Evolutionary conservation across 169 alveolate species (phyloP).

Genomic region (Babesia bigemina): DNA sequence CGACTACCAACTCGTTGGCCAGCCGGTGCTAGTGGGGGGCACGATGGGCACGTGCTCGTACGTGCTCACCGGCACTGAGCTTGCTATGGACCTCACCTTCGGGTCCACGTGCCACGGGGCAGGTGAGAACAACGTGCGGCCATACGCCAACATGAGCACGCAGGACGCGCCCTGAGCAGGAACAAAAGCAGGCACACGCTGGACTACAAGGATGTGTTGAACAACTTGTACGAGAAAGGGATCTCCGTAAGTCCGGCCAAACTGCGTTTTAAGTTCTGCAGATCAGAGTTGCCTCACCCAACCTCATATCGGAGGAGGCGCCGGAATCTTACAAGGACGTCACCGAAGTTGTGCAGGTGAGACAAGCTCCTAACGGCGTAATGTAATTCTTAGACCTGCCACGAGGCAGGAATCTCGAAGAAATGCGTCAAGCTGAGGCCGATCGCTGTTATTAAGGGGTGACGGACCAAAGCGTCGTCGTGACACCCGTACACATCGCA

Average conservation of each 20-base stretch:
- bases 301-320: slow-evolving; percentile 88
- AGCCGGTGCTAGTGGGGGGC: slow-evolving; percentile 90
- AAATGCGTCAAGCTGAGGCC: slow-evolving; percentile 85
- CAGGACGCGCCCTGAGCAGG: slow-evolving; percentile 78
- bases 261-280: neutral
- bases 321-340: slow-evolving; percentile 90
- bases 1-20: slow-evolving; percentile 85
- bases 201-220: slow-evolving; percentile 75
- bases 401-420: slow-evolving; percentile 86
- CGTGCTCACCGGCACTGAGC: slow-evolving; percentile 86
- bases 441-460: slow-evolving; percentile 89
- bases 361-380: neutral
- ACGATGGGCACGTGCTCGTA: slow-evolving; percentile 89
- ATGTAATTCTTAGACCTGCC: slow-evolving; percentile 72
- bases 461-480: neutral
- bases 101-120: slow-evolving; percentile 91
- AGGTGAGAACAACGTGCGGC: slow-evolving; percentile 63
- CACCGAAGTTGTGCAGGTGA: slow-evolving; percentile 79
- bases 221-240: slow-evolving; percentile 71
- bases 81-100: slow-evolving; percentile 83
- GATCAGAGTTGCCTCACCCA: slow-evolving; percentile 89
- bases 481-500: neutral
- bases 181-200: slow-evolving; percentile 80
- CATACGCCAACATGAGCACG: neutral
- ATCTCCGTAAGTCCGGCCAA: slow-evolving; percentile 39